These are phyloP conservation scores for Talaromyces albobiverticillius DNA, from an alignment of 2,329 filamentous ascomycete genomes.

Conservation along the genomic window DNA sequence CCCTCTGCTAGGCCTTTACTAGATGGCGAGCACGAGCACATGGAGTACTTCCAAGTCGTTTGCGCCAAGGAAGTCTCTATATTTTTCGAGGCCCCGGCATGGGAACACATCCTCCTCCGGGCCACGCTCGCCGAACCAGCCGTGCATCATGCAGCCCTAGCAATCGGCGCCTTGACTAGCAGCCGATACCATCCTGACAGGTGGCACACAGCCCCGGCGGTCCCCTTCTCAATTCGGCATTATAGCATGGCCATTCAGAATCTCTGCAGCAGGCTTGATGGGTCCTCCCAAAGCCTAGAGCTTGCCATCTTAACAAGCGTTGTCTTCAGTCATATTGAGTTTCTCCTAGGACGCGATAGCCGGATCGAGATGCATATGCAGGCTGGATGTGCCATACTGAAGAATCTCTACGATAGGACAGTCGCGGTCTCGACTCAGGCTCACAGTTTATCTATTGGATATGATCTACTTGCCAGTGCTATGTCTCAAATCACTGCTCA, in stretches of 20 bases:
- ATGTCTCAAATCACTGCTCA: background rate
- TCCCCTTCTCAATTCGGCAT: background rate
- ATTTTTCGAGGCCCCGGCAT: background rate
- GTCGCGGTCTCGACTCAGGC: background rate
- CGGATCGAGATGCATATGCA: background rate
- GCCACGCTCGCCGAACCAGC: background rate
- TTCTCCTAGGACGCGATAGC: background rate
- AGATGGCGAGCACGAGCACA: background rate
- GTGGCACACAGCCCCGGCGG: background rate
- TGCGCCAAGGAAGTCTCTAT: background rate
- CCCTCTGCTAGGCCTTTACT: background rate
- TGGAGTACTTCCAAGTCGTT: background rate
- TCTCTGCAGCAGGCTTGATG: background rate
- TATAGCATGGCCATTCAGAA: background rate
- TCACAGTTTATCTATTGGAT: background rate
- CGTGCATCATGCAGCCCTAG: background rate
- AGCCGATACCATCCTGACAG: background rate
- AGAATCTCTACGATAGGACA: background rate
- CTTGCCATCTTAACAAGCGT: background rate
- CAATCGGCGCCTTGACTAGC: background rate
- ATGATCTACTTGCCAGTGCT: background rate
- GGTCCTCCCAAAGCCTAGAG: background rate
- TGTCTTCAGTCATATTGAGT: background rate
- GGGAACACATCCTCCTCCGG: background rate
- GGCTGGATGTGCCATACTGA: background rate